Percentiles rank a stretch among this genome's conserved stretches.
phyloP scores from a whole-genome alignment of 768 basidiomycete genomes.

The Boletus barrowsii region DNA sequence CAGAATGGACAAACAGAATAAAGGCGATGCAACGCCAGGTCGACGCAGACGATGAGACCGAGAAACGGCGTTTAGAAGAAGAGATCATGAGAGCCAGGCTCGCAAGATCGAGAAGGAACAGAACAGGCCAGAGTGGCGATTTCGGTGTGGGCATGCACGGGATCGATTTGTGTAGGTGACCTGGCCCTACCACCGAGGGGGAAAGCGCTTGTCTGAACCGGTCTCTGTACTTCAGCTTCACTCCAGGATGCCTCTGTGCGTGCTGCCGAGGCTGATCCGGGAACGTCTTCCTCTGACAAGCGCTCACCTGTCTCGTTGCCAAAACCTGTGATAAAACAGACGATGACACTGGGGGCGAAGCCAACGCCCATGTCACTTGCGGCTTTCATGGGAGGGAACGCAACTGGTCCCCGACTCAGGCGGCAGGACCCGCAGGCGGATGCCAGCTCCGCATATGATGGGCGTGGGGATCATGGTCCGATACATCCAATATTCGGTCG shows the following conservation, averaged over 20 bases:
- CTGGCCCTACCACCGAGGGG: neutral
- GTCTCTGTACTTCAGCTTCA: slow-evolving; percentile 16
- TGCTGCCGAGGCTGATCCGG: slow-evolving; percentile 11
- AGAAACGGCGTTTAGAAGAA: slow-evolving; percentile 62
- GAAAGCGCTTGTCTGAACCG: neutral
- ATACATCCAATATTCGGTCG: slow-evolving; percentile 77
- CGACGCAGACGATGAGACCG: slow-evolving; percentile 76
- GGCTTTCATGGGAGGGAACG: slow-evolving; percentile 77
- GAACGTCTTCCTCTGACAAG: slow-evolving; percentile 5
- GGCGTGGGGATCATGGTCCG: slow-evolving; percentile 46
- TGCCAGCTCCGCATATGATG: slow-evolving; percentile 63
- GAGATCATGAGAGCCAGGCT: slow-evolving; percentile 50
- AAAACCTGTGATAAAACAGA: slow-evolving; percentile 13
- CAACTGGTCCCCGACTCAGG: slow-evolving; percentile 70
- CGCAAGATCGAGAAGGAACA: slow-evolving; percentile 41
- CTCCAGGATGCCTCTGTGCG: slow-evolving; percentile 16
- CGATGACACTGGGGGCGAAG: slow-evolving; percentile 20
- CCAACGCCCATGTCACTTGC: slow-evolving; percentile 67
- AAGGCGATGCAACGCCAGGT: slow-evolving; percentile 78
- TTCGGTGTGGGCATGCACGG: slow-evolving; percentile 38
- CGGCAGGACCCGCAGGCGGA: slow-evolving; percentile 71
- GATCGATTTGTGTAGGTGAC: slow-evolving; percentile 32
- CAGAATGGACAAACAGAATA: slow-evolving; percentile 81
- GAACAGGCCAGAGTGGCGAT: slow-evolving; percentile 34
- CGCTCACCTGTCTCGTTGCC: slow-evolving; percentile 1